These are phyloP conservation scores for Taxawa tesnikishii DNA, from an alignment of 2,329 filamentous ascomycete species.

Conservation along the genomic window DNA sequence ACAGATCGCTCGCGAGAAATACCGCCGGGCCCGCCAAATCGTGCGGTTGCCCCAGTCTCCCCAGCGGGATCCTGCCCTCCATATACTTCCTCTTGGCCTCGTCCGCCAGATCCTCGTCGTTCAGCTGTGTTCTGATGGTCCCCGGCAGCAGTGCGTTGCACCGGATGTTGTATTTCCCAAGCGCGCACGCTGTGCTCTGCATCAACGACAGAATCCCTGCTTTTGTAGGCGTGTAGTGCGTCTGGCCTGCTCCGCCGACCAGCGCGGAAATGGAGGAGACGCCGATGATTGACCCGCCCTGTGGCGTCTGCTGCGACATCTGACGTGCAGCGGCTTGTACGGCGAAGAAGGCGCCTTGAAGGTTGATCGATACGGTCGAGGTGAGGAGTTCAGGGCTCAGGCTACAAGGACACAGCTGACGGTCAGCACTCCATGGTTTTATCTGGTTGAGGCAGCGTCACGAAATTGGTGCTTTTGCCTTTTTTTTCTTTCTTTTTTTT, in stretches of 20 bases:
- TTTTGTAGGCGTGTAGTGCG: conserved; percentile 83
- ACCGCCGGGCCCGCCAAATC: conserved; percentile 77
- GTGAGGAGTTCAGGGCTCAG: conserved; percentile 59
- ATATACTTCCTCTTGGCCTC: conserved; percentile 62
- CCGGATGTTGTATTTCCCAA: conserved; percentile 63
- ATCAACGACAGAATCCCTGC: conserved; percentile 70
- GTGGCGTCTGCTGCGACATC: conserved; percentile 50
- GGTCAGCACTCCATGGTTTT: too few species aligned
- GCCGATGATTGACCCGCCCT: conserved; percentile 70
- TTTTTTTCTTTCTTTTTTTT: too few species aligned
- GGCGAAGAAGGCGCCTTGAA: conserved; percentile 79
- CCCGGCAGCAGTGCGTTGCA: conserved; percentile 79
- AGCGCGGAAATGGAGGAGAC: conserved; percentile 62
- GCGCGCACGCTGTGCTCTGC: conserved; percentile 68
- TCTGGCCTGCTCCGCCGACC: conserved; percentile 66
- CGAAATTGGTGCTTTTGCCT: too few species aligned
- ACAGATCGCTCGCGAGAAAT: conserved; percentile 71
- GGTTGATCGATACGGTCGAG: conserved; percentile 64
- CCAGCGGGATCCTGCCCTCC: conserved; percentile 70
- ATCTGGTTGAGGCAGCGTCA: too few species aligned
- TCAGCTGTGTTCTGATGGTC: conserved; percentile 73
- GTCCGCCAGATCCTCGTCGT: conserved; percentile 68
- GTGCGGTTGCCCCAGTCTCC: conserved; percentile 55
- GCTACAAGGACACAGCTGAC: too few species aligned
- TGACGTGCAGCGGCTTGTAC: conserved; percentile 75